Base-by-base conservation (phyloP, 495 filamentous ascomycete species). In the Monascus purpureus region DNA sequence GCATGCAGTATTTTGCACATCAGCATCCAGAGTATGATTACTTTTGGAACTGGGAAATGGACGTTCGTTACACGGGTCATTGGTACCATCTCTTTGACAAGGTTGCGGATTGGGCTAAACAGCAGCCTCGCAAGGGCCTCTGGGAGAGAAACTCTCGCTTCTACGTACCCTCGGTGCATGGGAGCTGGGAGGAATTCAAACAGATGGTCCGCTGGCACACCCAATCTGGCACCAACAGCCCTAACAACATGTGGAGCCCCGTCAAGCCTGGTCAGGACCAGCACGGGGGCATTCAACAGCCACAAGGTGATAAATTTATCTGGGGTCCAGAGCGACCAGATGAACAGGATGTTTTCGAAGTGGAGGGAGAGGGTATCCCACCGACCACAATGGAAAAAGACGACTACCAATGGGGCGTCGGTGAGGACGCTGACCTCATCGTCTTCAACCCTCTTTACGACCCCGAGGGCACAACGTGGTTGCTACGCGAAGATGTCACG, bases 31-130 rank as follows among this genome's bases (percentile, higher is more conserved):
- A 95, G 47, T 97, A 90, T 48, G 92, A 96, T 36, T 82, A 77
- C 55, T 81, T 88, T 56, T 97, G 90, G 90, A 86, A 97, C 46
- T 95, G 87, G 86, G 90, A 97, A 56, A 93, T 96, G 79, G 90
- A 97, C 47, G 75, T 84, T 22, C 77, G 90, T 2, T 93, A 94
- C 52, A 93, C 80, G 0, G 92, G 90, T n/a, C 87, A 97, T 53
- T 93, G 79, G 67, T 90, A 93, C 52, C 79, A 94, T 41, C 63
- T 96, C 15, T 81, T 96, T 47, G 68, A 76, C 42, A 75, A 77
- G 45, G 57, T 90, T 24, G 62, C 64, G 25, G 54, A 47, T 17
- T 97, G 84, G 85, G 74, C 88, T 3, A 74, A 70, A 29, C 53
- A 73, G 35, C 92, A 96, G 52, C 85, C 90, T 0, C 70, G 90